Percentiles rank a stretch among this genome's conserved stretches.
phyloP scores from a whole-genome alignment of 2,329 filamentous ascomycete genomes.

The Botrytis fabae region DNA sequence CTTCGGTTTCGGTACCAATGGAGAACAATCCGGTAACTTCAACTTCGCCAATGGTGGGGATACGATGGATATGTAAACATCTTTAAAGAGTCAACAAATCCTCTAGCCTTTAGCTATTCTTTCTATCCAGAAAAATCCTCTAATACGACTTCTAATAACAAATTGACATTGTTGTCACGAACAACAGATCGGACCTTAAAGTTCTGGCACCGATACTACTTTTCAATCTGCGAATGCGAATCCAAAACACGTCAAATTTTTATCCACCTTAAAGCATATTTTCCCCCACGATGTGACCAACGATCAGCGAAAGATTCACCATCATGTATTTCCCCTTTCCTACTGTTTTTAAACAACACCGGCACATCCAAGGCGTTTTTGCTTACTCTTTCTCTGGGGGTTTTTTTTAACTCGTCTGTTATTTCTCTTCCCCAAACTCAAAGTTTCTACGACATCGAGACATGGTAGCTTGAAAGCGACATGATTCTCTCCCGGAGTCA shows the following conservation, averaged over 20 bases:
- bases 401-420: neutral
- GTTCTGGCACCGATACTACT: constrained; percentile 22
- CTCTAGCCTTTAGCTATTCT: constrained; percentile 29
- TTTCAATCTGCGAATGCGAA: constrained; percentile 28
- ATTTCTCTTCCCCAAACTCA: constrained; percentile 2
- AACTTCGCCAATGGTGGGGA: constrained; percentile 83
- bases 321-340: constrained; percentile 42
- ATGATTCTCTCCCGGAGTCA: constrained; percentile 27
- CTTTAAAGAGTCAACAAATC: constrained; percentile 25
- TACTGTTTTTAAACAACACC: constrained; percentile 31
- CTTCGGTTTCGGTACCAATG: constrained; percentile 75
- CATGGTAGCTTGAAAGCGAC: constrained; percentile 44
- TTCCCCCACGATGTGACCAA: constrained; percentile 38
- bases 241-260: constrained; percentile 20
- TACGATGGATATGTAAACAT: constrained; percentile 70
- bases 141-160: constrained; percentile 37
- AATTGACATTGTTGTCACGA: constrained; percentile 31
- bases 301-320: constrained; percentile 43
- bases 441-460: constrained; percentile 31
- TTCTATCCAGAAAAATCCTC: constrained; percentile 24
- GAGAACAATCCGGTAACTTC: constrained; percentile 80
- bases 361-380: constrained; percentile 40
- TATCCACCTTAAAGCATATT: constrained; percentile 26
- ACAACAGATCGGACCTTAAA: constrained; percentile 22
- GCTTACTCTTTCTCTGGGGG: constrained; percentile 24